phyloP scores from a whole-genome alignment of 371 early-diverging fungal genomes.

The Rhizopus sp. region DNA sequence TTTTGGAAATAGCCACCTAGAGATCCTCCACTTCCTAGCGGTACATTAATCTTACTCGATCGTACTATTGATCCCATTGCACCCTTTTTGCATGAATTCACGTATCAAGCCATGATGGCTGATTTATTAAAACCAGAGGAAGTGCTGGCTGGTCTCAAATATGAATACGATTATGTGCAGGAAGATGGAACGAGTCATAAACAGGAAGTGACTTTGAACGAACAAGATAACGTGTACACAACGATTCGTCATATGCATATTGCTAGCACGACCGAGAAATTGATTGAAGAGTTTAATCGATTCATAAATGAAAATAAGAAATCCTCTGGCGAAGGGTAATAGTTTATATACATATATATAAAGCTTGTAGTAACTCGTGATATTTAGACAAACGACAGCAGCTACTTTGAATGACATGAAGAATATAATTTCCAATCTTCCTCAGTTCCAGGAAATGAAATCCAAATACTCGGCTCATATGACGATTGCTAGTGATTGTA shows the following conservation, averaged over 20 bases:
- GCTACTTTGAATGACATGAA: slow-evolving; percentile 84
- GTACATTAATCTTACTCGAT: slow-evolving; percentile 84
- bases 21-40: slow-evolving; percentile 66
- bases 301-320: slow-evolving; percentile 68
- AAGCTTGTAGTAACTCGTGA: not conserved
- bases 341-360: not conserved
- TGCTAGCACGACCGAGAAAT: slow-evolving; percentile 83
- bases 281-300: slow-evolving; percentile 80
- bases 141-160: slow-evolving; percentile 57
- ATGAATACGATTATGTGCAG: slow-evolving; percentile 62
- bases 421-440: slow-evolving; percentile 84
- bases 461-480: slow-evolving; percentile 91
- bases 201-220: slow-evolving; percentile 66
- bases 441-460: slow-evolving; percentile 93
- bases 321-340: slow-evolving; percentile 40
- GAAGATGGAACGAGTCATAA: slow-evolving; percentile 56
- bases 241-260: slow-evolving; percentile 92
- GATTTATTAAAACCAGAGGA: slow-evolving; percentile 83
- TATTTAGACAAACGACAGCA: slow-evolving; percentile 49
- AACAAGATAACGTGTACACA: slow-evolving; percentile 75
- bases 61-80: slow-evolving; percentile 85
- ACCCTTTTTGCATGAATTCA: slow-evolving; percentile 92
- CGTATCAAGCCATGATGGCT: slow-evolving; percentile 92
- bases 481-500: slow-evolving; percentile 89
- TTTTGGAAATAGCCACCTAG: slow-evolving; percentile 51